Evolutionary conservation across 1,284 basidiomycete species (phyloP).

Genomic region (Heterobasidion occidentale): DNA sequence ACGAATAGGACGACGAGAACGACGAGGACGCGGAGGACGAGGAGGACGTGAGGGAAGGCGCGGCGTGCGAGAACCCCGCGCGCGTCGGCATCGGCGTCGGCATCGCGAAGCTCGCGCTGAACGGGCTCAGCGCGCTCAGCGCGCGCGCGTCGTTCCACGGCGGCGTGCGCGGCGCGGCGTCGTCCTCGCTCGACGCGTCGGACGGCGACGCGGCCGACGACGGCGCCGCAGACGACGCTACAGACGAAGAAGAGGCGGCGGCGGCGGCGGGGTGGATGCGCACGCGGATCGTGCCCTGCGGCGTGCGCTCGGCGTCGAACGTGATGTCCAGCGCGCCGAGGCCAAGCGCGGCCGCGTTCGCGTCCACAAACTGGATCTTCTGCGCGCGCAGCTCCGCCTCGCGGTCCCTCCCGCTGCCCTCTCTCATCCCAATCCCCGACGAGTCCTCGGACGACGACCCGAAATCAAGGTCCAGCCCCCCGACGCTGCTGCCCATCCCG

Average conservation of each 20-base stretch:
- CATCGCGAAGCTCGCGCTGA: not conserved
- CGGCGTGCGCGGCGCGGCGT: not conserved
- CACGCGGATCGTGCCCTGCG: slow-evolving; percentile 66
- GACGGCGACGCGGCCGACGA: too few species aligned
- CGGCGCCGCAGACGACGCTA: slow-evolving; percentile 22
- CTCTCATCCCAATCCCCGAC: too few species aligned
- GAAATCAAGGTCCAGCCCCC: too few species aligned
- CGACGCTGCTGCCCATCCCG: too few species aligned
- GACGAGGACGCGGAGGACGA: slow-evolving; percentile 22
- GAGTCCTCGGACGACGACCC: not conserved
- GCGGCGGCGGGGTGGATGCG: slow-evolving; percentile 56
- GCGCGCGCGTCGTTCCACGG: slow-evolving; percentile 9
- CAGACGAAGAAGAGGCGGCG: slow-evolving; percentile 19
- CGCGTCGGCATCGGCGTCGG: too few species aligned
- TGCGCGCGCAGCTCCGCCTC: slow-evolving; percentile 14
- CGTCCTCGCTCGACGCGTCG: slow-evolving; percentile 9
- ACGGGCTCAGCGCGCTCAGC: slow-evolving; percentile 3
- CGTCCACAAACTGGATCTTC: slow-evolving; percentile 48
- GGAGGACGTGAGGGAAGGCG: slow-evolving; percentile 22
- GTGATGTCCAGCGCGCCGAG: slow-evolving; percentile 61
- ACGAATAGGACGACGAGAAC: slow-evolving; percentile 11
- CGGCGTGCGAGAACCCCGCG: slow-evolving; percentile 5
- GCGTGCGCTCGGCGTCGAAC: slow-evolving; percentile 53
- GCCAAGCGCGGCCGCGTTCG: slow-evolving; percentile 39
- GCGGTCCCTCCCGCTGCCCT: too few species aligned